phyloP scores from a whole-genome alignment of 495 filamentous ascomycete genomes.

The Parachaetomium inaequale region DNA sequence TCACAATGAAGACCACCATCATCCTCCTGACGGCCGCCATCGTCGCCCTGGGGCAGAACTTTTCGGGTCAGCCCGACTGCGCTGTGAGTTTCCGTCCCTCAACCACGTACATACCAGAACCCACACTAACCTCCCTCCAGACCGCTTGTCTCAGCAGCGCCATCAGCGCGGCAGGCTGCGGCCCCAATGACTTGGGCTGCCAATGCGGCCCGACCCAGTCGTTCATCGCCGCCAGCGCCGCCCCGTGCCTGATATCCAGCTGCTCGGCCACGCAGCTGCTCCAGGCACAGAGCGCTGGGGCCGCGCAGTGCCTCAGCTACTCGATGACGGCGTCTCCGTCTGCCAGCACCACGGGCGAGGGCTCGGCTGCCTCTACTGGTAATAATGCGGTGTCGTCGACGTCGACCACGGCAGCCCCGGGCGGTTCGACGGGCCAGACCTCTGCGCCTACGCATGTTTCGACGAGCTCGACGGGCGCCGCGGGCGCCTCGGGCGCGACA shows the following conservation, averaged over 20 bases:
- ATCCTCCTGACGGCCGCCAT: slow-evolving; percentile 24
- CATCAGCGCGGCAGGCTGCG: slow-evolving; percentile 30
- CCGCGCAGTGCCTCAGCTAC: slow-evolving; percentile 22
- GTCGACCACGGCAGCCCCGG: not conserved
- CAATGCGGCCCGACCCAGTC: slow-evolving; percentile 26
- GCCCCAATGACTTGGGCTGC: slow-evolving; percentile 25
- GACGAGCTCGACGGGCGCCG: not conserved
- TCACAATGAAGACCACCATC: slow-evolving; percentile 32
- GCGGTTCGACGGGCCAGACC: not conserved
- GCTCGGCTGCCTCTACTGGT: not conserved
- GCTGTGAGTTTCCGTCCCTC: slow-evolving; percentile 28
- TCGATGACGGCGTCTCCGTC: slow-evolving; percentile 11
- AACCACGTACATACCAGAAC: not conserved
- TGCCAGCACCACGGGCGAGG: not conserved
- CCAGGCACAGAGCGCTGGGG: slow-evolving; percentile 28
- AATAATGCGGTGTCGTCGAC: not conserved
- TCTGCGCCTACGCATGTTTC: not conserved
- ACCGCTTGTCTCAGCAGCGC: slow-evolving; percentile 28
- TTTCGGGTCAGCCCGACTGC: slow-evolving; percentile 35
- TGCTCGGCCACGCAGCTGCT: slow-evolving; percentile 20
- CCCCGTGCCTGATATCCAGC: slow-evolving; percentile 23
- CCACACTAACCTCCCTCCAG: slow-evolving; percentile 8
- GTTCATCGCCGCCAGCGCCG: slow-evolving; percentile 19
- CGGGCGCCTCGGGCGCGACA: not conserved
- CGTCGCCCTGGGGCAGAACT: slow-evolving; percentile 30